Evolutionary conservation across 176 grass and related monocot genomes (phyloP).

Genomic region (Carex scoparia): DNA sequence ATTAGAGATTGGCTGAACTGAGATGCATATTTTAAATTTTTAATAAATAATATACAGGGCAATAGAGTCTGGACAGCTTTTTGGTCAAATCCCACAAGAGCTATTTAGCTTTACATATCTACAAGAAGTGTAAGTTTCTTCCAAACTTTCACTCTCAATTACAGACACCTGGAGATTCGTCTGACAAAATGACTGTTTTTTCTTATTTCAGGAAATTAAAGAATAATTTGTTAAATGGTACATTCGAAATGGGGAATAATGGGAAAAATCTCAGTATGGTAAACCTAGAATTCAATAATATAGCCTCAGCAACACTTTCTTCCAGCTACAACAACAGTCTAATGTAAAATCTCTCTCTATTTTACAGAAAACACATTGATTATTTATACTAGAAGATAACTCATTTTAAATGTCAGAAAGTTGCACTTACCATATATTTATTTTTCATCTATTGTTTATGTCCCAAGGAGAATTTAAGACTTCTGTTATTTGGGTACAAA

Average conservation of each 20-base stretch:
- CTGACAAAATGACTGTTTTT: conserved; percentile 25
- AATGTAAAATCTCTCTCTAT: conserved; percentile 30
- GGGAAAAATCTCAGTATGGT: conserved; percentile 29
- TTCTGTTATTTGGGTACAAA: background rate
- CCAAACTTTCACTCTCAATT: background rate
- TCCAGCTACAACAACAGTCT: conserved; percentile 16
- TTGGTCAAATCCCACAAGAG: conserved; percentile 41
- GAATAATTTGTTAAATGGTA: conserved; percentile 62
- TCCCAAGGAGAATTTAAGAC: background rate
- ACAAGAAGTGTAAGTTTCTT: conserved; percentile 64
- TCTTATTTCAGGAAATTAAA: conserved; percentile 45
- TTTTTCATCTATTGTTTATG: background rate
- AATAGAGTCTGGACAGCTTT: conserved; percentile 57
- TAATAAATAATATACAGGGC: conserved; percentile 24
- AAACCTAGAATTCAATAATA: conserved; percentile 45
- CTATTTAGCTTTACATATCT: conserved; percentile 45
- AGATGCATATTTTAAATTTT: background rate
- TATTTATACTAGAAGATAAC: background rate
- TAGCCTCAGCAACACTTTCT: conserved; percentile 36
- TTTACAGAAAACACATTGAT: conserved; percentile 8
- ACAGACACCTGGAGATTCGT: background rate
- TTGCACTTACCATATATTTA: background rate
- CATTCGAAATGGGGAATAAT: conserved; percentile 50
- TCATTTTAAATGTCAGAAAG: background rate
- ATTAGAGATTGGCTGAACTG: background rate